These are phyloP conservation scores for Saccharomycodes ludwigii DNA, from an alignment of 805 yeast species.

Conservation along the genomic window DNA sequence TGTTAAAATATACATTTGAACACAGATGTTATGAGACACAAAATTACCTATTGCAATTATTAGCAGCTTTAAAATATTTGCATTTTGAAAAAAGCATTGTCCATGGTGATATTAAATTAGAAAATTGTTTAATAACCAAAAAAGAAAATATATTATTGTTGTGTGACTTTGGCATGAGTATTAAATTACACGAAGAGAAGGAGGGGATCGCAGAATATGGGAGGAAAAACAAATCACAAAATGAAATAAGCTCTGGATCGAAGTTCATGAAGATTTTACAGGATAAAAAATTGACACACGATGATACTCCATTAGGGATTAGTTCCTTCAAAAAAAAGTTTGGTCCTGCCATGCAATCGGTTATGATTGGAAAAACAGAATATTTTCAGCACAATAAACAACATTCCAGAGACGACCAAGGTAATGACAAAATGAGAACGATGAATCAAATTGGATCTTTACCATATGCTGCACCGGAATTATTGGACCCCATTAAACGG, in stretches of 20 bases:
- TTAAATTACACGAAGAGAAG: constrained; percentile 9
- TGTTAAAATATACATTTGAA: constrained; percentile 19
- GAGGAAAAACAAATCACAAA: not conserved
- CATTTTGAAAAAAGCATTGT: constrained; percentile 45
- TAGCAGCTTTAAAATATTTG: constrained; percentile 49
- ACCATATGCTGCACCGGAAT: constrained; percentile 88
- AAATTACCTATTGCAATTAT: constrained; percentile 40
- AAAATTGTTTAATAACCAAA: constrained; percentile 57
- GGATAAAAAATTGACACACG: constrained; percentile 20
- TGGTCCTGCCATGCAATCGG: constrained; percentile 18
- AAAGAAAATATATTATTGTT: constrained; percentile 31
- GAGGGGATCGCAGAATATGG: not conserved
- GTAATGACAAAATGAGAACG: constrained; percentile 5
- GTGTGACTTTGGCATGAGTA: constrained; percentile 87
- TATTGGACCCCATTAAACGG: constrained; percentile 25
- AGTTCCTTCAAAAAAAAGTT: constrained; percentile 16
- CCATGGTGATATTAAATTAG: constrained; percentile 78
- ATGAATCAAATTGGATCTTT: constrained; percentile 72
- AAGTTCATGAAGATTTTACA: constrained; percentile 14
- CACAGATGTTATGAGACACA: constrained; percentile 25
- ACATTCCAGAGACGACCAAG: not conserved
- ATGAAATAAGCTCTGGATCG: constrained; percentile 3
- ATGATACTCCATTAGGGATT: constrained; percentile 23
- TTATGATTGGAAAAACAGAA: constrained; percentile 2
- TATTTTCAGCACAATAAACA: not conserved